phyloP scores from a whole-genome alignment of 257 asterid species.

The Solanum sitiens region DNA sequence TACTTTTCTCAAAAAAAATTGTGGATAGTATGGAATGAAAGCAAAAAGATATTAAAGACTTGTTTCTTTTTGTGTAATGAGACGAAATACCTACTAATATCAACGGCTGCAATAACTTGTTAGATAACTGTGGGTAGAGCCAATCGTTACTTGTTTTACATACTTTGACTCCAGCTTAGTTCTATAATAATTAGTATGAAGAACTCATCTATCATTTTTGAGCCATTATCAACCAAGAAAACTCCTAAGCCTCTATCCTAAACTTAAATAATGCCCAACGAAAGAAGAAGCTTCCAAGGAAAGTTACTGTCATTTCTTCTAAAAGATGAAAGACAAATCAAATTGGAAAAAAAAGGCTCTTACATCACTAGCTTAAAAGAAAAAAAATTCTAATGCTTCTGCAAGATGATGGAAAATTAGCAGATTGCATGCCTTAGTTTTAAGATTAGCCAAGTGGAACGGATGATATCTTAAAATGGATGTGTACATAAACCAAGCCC shows the following conservation, averaged over 20 bases:
- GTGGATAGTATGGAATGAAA: neutral
- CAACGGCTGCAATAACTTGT: neutral
- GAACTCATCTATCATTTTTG: neutral
- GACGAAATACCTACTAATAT: neutral
- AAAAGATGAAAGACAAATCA: neutral
- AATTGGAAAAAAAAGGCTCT: neutral
- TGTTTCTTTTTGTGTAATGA: neutral
- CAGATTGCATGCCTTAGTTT: neutral
- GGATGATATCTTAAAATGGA: neutral
- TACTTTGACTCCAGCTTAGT: neutral
- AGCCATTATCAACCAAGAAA: neutral
- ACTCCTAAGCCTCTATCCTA: neutral
- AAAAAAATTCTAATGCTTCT: neutral
- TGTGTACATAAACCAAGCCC: neutral
- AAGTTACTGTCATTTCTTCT: neutral
- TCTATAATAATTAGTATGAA: neutral
- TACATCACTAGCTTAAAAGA: neutral
- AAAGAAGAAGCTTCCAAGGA: neutral
- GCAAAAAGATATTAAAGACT: neutral
- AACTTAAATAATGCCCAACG: neutral
- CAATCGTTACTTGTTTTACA: neutral
- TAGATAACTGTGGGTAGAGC: neutral
- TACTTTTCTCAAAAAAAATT: neutral
- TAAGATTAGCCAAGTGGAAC: neutral
- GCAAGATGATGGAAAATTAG: neutral